These are phyloP conservation scores for Salix purpurea DNA, from an alignment of 345 rosid species.

Conservation along the genomic window DNA sequence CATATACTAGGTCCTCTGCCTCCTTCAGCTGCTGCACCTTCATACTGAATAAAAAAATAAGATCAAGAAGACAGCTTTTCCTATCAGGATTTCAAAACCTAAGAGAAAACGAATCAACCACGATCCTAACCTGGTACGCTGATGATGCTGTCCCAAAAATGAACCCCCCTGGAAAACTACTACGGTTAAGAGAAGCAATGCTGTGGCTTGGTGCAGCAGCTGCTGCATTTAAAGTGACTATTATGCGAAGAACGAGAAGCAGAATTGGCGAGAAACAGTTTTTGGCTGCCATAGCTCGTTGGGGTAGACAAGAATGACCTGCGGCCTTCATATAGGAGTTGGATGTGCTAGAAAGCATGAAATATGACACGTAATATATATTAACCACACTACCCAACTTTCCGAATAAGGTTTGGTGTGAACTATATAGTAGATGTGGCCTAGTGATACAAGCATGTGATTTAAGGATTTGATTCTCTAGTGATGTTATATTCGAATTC, in stretches of 20 bases:
- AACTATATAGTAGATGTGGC: too few species aligned
- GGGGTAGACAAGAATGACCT: neutral
- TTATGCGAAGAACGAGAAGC: neutral
- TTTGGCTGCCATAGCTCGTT: neutral
- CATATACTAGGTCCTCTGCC: conserved; percentile 21
- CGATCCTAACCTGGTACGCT: conserved; percentile 13
- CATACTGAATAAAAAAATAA: conserved; percentile 3
- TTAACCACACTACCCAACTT: too few species aligned
- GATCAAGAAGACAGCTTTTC: neutral
- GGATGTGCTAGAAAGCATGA: too few species aligned
- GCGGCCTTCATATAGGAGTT: neutral
- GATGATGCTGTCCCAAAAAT: conserved; percentile 21
- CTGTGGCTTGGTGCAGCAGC: neutral
- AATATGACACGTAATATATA: too few species aligned
- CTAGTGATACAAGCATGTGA: too few species aligned
- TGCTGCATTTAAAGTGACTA: neutral
- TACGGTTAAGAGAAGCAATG: neutral
- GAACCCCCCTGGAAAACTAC: conserved; percentile 15
- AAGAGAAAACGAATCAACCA: neutral
- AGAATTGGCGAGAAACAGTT: neutral
- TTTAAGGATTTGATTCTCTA: too few species aligned
- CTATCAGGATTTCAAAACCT: neutral
- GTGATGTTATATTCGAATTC: too few species aligned
- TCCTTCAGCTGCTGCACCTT: conserved; percentile 19
- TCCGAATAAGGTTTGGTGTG: too few species aligned